A percentile compares a stretch with the other conserved stretches of the same genome.
Conservation (phyloP, 2,329 filamentous ascomycete species). For the Cytospora leucostoma region DNA sequence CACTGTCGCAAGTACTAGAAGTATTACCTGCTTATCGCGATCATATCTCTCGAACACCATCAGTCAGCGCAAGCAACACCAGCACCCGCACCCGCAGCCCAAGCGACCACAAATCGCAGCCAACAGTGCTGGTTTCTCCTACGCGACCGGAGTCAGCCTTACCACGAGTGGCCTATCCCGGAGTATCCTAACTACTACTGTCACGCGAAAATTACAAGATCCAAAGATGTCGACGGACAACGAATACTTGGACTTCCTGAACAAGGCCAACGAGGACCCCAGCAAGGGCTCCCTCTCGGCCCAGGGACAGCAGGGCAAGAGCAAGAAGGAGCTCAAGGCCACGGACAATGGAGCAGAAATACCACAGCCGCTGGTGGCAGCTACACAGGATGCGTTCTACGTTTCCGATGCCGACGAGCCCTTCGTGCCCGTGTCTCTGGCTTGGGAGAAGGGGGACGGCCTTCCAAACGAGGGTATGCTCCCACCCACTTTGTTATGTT, state of each 20-base stretch:
- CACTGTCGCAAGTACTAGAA: neutral
- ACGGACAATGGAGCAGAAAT: slow-evolving; percentile 57
- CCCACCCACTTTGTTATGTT: too few relatives aligned
- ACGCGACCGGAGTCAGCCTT: neutral
- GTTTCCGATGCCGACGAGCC: slow-evolving; percentile 82
- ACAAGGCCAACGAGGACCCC: slow-evolving; percentile 82
- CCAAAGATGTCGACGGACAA: slow-evolving; percentile 71
- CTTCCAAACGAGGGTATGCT: slow-evolving; percentile 64
- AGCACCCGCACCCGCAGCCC: neutral
- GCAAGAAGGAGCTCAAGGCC: slow-evolving; percentile 49
- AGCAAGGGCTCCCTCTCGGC: slow-evolving; percentile 55
- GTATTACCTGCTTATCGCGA: neutral
- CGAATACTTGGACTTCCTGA: slow-evolving; percentile 80
- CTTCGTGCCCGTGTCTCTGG: slow-evolving; percentile 74
- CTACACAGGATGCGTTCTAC: slow-evolving; percentile 64
- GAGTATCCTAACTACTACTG: neutral
- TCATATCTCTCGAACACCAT: neutral
- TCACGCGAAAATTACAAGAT: neutral
- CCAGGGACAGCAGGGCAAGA: slow-evolving; percentile 30
- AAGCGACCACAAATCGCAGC: neutral
- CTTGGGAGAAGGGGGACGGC: slow-evolving; percentile 54
- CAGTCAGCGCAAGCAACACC: neutral
- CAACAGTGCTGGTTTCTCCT: slow-evolving; percentile 24
- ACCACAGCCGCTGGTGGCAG: slow-evolving; percentile 57
- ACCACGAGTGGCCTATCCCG: neutral